Base-by-base conservation (phyloP, 2,329 filamentous ascomycete genomes). In the Chaetomium sp. region DNA sequence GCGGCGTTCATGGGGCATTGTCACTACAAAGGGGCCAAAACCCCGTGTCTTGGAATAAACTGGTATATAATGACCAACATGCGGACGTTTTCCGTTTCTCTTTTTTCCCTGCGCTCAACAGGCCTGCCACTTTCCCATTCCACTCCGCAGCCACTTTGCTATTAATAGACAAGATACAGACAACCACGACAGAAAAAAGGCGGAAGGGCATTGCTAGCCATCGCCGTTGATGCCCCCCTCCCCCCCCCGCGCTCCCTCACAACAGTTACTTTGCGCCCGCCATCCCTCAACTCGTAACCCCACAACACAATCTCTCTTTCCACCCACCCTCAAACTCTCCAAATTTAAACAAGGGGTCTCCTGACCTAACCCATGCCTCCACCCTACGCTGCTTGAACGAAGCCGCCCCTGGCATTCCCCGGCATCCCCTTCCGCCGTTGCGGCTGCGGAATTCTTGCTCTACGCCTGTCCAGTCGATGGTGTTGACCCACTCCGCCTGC, bases 381-480 rank as follows among this genome's bases (percentile, higher is more conserved):
- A 50, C 40, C 12, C 6, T 7, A 33, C 45, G 6, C 45, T 19
- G 14, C 38, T 8, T 12, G n/a, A 49, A 44, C 38, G 45, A 49
- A 11, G 40, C 37, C 45, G n/a, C 43, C 37, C 37, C 12, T 40
- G 9, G 8, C 37, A 9, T 40, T 40, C 37, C 12, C 37, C 37
- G 8, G 9, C 37, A 9, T 12, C 37, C 12, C 37, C 37, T 40
- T 12, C 37, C 12, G 37, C 12, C 37, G 37, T 9, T 40, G 37
- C 37, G 9, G 37, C 37, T 12, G 5, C 9, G 2, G 8, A 55
- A 33, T 7, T 50, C 56, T 3, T 8, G 11, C 38, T 53, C 46
- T 2, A 43, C 48, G 0, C 54, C 54, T 1, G n/a, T 5, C 51
- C 54, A 57, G 36, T 59, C 48, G 3, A 59, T 12, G 40, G 7